These are phyloP conservation scores for Pugionium cornutum DNA, from an alignment of 345 rosid species.

Conservation along the genomic window DNA sequence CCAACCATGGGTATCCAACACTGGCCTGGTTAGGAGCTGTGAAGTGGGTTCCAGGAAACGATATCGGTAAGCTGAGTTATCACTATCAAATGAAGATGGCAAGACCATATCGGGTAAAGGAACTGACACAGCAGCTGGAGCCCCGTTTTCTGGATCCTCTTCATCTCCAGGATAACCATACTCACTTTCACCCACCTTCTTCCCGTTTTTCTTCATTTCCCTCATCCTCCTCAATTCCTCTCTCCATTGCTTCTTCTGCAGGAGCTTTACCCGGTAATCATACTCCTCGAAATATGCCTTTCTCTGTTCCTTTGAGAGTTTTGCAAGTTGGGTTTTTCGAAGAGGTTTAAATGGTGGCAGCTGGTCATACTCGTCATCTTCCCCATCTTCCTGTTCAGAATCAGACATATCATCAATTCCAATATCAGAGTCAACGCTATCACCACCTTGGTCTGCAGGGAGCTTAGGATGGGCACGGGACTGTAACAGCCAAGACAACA, in stretches of 20 bases:
- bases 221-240: conserved; percentile 79
- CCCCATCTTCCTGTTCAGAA: conserved; percentile 79
- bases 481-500: conserved; percentile 92
- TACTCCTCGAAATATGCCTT: conserved; percentile 89
- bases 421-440: conserved; percentile 74
- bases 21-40: conserved; percentile 86
- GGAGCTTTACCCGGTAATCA: conserved; percentile 91
- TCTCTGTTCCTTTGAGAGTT: conserved; percentile 74
- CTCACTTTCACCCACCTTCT: conserved; percentile 52
- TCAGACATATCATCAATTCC: conserved; percentile 79
- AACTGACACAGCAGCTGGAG: conserved; percentile 86
- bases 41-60: conserved; percentile 86
- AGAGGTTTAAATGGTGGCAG: conserved; percentile 95
- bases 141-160: conserved; percentile 65
- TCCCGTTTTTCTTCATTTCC: conserved; percentile 83
- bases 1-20: conserved; percentile 93
- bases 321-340: conserved; percentile 71
- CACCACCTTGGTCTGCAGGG: conserved; percentile 76
- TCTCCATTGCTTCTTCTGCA: conserved; percentile 89
- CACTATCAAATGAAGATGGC: conserved; percentile 86
- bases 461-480: conserved; percentile 86
- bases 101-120: conserved; percentile 87
- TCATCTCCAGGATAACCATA: conserved; percentile 61
- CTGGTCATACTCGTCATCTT: conserved; percentile 80
- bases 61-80: conserved; percentile 85